phyloP scores from a whole-genome alignment of 805 yeast species.

The Metschnikowia borealis region DNA sequence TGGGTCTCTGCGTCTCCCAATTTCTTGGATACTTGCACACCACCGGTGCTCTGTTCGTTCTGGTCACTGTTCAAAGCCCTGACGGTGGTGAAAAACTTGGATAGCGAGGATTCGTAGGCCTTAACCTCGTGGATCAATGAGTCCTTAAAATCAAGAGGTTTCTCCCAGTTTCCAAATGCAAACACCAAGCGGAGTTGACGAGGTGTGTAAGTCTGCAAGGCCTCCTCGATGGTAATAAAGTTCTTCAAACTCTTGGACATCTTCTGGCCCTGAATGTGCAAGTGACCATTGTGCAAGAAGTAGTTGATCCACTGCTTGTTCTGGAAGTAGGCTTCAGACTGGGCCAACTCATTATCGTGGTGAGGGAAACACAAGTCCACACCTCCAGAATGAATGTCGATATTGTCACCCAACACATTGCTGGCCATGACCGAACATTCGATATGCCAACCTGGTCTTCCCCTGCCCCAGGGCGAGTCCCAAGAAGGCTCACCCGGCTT shows the following conservation, averaged over 20 bases:
- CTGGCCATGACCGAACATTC: constrained; percentile 99
- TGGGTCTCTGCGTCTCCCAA: too few species aligned
- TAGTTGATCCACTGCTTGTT: constrained; percentile 95
- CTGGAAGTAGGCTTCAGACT: constrained; percentile 88
- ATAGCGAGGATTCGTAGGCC: constrained; percentile 66
- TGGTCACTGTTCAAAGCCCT: constrained; percentile 75
- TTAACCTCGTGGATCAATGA: constrained; percentile 71
- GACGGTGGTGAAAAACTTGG: constrained; percentile 82
- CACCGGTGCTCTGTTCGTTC: constrained; percentile 40
- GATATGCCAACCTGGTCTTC: constrained; percentile 99
- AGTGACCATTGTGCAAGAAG: constrained; percentile 94
- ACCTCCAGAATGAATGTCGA: constrained; percentile 97
- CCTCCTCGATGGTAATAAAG: constrained; percentile 91
- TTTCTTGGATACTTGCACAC: constrained; percentile 55
- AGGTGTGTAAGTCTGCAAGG: constrained; percentile 62
- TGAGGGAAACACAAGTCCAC: constrained; percentile 97
- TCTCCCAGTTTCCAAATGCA: constrained; percentile 90
- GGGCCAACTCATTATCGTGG: constrained; percentile 97
- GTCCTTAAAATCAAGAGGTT: constrained; percentile 87
- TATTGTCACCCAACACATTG: constrained; percentile 72
- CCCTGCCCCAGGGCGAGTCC: constrained; percentile 95
- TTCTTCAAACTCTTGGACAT: constrained; percentile 95
- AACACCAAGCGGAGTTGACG: constrained; percentile 89
- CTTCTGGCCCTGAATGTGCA: constrained; percentile 97
- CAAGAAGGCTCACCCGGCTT: constrained; percentile 97